phyloP scores from a whole-genome alignment of 352 stramenopile species.

The Albugo laibachii region DNA sequence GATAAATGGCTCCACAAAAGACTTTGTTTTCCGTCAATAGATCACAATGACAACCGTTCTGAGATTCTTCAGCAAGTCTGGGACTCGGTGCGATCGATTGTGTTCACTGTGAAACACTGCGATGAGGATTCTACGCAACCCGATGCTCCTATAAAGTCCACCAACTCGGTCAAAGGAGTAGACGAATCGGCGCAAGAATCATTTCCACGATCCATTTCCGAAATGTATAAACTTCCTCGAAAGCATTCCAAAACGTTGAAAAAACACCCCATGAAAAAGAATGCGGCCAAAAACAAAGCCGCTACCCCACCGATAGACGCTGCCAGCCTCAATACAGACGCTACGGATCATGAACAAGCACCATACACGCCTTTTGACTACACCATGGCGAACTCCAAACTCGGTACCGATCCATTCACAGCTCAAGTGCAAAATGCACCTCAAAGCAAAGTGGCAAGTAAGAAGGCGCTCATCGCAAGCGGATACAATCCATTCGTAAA shows the following conservation, averaged over 20 bases:
- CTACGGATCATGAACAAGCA: background rate
- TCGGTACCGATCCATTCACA: conserved; percentile 3
- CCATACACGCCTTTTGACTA: conserved; percentile 5
- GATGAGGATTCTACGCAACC: conserved; percentile 2
- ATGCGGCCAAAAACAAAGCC: conserved; percentile 10
- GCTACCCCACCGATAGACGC: conserved; percentile 15
- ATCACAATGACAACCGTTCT: background rate
- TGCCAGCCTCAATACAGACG: background rate
- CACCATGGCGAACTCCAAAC: background rate
- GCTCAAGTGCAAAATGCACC: conserved; percentile 2
- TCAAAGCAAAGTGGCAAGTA: conserved; percentile 21
- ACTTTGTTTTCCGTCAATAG: conserved; percentile 6
- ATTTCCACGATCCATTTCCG: conserved; percentile 45
- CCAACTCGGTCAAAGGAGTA: background rate
- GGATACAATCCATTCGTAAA: conserved; percentile 67
- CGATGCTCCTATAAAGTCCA: background rate
- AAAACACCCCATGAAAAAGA: conserved; percentile 22
- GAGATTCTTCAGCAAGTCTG: conserved; percentile 1
- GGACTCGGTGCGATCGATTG: background rate
- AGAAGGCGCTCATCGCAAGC: conserved; percentile 2
- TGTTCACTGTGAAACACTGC: conserved; percentile 1
- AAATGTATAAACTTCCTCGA: conserved; percentile 55
- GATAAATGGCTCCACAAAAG: background rate
- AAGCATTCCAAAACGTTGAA: conserved; percentile 19
- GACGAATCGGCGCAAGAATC: background rate